Percentiles rank a stretch among this genome's conserved stretches.
phyloP scores from a whole-genome alignment of 1,284 basidiomycete genomes.

The Cryptococcus jaspeensis region DNA sequence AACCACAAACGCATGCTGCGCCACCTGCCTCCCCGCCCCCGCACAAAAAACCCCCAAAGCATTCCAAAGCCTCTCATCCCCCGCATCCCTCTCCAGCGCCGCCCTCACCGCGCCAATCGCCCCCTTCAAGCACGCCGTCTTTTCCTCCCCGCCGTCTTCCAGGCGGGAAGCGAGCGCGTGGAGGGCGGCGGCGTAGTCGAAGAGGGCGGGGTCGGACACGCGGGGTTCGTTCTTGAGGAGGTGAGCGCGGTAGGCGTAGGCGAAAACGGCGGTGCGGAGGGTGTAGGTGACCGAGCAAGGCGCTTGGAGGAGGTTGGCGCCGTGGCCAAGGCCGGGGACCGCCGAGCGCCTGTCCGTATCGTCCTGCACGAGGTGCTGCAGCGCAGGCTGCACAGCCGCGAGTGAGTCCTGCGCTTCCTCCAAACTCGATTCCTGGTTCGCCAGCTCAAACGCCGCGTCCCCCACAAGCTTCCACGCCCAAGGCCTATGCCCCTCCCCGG shows the following conservation, averaged over 20 bases:
- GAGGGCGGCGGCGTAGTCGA: constrained; percentile 73
- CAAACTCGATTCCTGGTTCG: constrained; percentile 46
- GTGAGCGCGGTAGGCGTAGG: constrained; percentile 71
- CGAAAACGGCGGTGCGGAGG: constrained; percentile 63
- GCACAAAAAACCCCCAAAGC: constrained; percentile 47
- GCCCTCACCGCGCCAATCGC: constrained; percentile 67
- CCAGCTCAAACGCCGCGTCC: constrained; percentile 72
- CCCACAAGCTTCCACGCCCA: constrained; percentile 83
- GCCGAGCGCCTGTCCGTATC: constrained; percentile 42
- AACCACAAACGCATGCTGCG: constrained; percentile 90
- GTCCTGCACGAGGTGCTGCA: constrained; percentile 42
- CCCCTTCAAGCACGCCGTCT: constrained; percentile 55
- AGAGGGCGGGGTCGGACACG: constrained; percentile 63
- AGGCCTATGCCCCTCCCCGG: constrained; percentile 60
- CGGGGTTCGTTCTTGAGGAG: constrained; percentile 63
- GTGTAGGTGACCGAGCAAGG: constrained; percentile 44
- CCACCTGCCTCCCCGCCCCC: constrained; percentile 48
- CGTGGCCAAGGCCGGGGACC: constrained; percentile 42
- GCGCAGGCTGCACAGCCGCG: constrained; percentile 33
- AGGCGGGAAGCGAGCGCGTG: constrained; percentile 55
- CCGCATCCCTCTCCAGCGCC: constrained; percentile 72
- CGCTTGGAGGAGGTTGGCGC: constrained; percentile 35
- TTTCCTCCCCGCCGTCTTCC: constrained; percentile 29
- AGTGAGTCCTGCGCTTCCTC: constrained; percentile 37
- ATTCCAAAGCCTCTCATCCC: constrained; percentile 77